Evolutionary conservation across 2,329 filamentous ascomycete genomes (phyloP).

Genomic region (Phaeoacremonium minimum): DNA sequence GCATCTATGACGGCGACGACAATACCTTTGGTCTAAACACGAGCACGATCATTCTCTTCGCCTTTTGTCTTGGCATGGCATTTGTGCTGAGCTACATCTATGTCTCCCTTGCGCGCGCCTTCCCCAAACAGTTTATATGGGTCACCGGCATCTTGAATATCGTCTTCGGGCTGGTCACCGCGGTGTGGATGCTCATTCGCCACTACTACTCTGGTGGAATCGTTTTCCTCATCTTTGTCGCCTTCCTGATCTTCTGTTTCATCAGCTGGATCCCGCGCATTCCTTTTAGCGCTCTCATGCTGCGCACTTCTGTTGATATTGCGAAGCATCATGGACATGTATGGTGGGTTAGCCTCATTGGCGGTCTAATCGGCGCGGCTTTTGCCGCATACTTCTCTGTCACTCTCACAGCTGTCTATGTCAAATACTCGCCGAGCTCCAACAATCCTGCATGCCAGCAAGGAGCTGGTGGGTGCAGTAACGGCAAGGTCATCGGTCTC

Average conservation of each 20-base stretch:
- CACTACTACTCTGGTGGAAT: slow-evolving; percentile 81
- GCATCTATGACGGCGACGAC: slow-evolving; percentile 68
- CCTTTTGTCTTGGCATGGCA: slow-evolving; percentile 70
- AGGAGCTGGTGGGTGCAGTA: slow-evolving; percentile 61
- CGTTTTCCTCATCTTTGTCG: slow-evolving; percentile 77
- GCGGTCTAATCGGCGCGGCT: slow-evolving; percentile 70
- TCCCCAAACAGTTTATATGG: slow-evolving; percentile 91
- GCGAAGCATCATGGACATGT: slow-evolving; percentile 81
- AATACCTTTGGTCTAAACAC: slow-evolving; percentile 63
- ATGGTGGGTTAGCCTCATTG: slow-evolving; percentile 79
- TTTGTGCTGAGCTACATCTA: slow-evolving; percentile 74
- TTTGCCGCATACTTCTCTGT: slow-evolving; percentile 84
- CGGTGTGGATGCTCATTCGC: slow-evolving; percentile 76
- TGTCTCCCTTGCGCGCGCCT: slow-evolving; percentile 68
- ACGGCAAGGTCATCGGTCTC: slow-evolving; percentile 75
- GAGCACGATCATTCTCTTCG: slow-evolving; percentile 83
- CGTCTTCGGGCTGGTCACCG: slow-evolving; percentile 76
- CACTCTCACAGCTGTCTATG: slow-evolving; percentile 82
- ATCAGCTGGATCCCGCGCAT: slow-evolving; percentile 86
- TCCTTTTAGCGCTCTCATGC: slow-evolving; percentile 86
- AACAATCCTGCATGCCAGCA: slow-evolving; percentile 47
- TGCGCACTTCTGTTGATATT: slow-evolving; percentile 80
- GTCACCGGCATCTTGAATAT: slow-evolving; percentile 87
- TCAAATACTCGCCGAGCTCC: slow-evolving; percentile 67
- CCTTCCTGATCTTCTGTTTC: slow-evolving; percentile 79